phyloP scores from a whole-genome alignment of 768 basidiomycete species.

The Termitomyces sp. region DNA sequence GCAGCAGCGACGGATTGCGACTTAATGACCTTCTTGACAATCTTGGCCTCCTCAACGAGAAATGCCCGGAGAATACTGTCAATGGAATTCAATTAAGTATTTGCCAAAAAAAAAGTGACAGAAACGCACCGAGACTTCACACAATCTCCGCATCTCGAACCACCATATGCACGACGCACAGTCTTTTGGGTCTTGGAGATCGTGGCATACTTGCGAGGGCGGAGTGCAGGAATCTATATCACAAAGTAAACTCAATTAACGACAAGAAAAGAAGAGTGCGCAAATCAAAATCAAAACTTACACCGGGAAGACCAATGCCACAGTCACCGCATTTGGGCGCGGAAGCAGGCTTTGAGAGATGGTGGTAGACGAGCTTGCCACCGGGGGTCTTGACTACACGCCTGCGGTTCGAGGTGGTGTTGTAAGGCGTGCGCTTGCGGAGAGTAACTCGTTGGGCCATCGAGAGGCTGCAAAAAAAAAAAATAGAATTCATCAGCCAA shows the following conservation, averaged over 20 bases:
- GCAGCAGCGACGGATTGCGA: constrained; percentile 44
- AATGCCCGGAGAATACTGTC: constrained; percentile 93
- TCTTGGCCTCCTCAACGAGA: constrained; percentile 99
- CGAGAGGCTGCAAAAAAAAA: constrained; percentile 18
- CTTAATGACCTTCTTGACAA: constrained; percentile 99
- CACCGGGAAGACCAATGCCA: constrained; percentile 88
- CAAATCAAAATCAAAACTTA: constrained; percentile 45
- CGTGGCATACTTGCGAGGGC: constrained; percentile 92
- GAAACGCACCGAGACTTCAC: constrained; percentile 83
- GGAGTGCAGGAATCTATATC: constrained; percentile 83
- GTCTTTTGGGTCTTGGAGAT: constrained; percentile 98
- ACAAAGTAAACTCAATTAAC: not conserved
- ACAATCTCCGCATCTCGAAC: constrained; percentile 93
- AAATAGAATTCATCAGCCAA: not conserved
- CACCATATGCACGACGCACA: constrained; percentile 93
- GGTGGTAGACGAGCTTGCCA: constrained; percentile 97
- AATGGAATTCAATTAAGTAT: constrained; percentile 5
- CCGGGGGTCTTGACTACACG: constrained; percentile 97
- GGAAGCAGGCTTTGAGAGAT: constrained; percentile 90
- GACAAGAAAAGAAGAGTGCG: not conserved
- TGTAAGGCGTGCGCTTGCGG: constrained; percentile 97
- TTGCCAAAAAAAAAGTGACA: not conserved
- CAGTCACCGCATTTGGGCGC: constrained; percentile 99
- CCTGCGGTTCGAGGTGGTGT: constrained; percentile 94
- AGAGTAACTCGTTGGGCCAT: constrained; percentile 99